Base-by-base conservation (phyloP, 257 asterid species). In the Euphrasia confusa region DNA sequence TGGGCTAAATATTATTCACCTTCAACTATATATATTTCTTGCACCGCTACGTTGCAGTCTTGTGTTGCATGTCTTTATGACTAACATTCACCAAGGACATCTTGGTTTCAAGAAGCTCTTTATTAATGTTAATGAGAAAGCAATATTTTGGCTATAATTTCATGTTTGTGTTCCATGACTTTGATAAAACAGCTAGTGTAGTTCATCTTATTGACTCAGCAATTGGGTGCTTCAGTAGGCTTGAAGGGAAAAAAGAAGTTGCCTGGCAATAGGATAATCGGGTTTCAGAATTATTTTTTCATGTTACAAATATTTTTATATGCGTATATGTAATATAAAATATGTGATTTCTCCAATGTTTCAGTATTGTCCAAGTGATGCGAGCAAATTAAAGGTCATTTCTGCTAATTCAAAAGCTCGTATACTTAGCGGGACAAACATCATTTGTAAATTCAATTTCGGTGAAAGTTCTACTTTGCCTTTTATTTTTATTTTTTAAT, bases 371-470 rank as follows among this genome's bases (percentile, higher is more conserved):
- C 97, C 95, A 4, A 78, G 72, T 13, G 97, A 88, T 55, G 54
- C 58, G 15, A 86, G 79, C 75, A 91, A 86, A 80, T 80, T 91
- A 26, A 78, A 88, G 94, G 95, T 88, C 55, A 86, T 93, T 54
- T 84, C 83, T 66, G 95, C 95, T 4, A 95, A 88, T 74, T 83
- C 97, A 0, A 86, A 81, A 78, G 84, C 88, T 55, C 84, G 80
- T 40, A 77, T 88, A 56, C 82, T 88, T 27, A 66, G 79, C 35
- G 95, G 95, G 35, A 58, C 88, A 33, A 77, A 75, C 37, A 37
- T 91, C 55, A 53, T 86, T 71, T 77, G 89, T 77, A 91, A 88
- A 78, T 82, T 88, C 70, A 88, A 83, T 75, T 95, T 95, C 83
- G 54, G 3, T 55, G 21, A 49, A 26, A n/a, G 26, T 49, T 49